Evolutionary conservation across 192 early-diverging fungal species (phyloP), one percentile per base, ranked within the genome.

Genomic region (Haplosporangium gracile): DNA sequence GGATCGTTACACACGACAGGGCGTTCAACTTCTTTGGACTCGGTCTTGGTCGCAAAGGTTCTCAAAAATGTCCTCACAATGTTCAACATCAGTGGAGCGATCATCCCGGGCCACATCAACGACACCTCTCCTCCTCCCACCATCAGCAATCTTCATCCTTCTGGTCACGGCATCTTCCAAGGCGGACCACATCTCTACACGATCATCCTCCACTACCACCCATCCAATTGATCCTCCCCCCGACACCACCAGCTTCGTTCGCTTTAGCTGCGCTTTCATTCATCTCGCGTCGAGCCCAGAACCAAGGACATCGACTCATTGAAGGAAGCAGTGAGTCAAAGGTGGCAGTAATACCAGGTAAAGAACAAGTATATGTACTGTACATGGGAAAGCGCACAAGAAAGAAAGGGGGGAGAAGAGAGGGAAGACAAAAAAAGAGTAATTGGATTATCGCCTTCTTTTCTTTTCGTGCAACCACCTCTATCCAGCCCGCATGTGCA

Each of bases 131-230:
- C 34, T 47, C 13, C 20, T 36, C 51, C 9, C 70, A 77, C 32
- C 45, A 69, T n/a, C 70, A 72, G 40, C 26, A 73, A 38, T 72
- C 34, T 24, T 36, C 68, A 29, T 55, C 76, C 2, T 71, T 78
- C 24, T 78, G 76, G 76, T 78, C 51, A 22, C 76, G 76, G 39
- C 42, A 70, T 34, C 51, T 78, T 24, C 47, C 76, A 6, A 63
- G 76, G 7, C 60, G 60, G 26, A 65, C 60, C 60, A 65, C 60
- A 65, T 65, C 60, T 24, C 26, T 32, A 32, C 60, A 32, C 26
- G 29, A 65, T 65, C 11, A 26, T 65, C 6, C 60, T 65, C 60
- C 60, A 10, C 29, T 65, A 29, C 60, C 2, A 11, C 60, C 60
- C 13, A 34, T 15, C 13, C 60, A 65, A 32, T 65, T 32, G 60